Percentiles rank a stretch among this genome's conserved stretches.
Evolutionary conservation across 768 basidiomycete species (phyloP).

Genomic region (Naganishia vishniacii): DNA sequence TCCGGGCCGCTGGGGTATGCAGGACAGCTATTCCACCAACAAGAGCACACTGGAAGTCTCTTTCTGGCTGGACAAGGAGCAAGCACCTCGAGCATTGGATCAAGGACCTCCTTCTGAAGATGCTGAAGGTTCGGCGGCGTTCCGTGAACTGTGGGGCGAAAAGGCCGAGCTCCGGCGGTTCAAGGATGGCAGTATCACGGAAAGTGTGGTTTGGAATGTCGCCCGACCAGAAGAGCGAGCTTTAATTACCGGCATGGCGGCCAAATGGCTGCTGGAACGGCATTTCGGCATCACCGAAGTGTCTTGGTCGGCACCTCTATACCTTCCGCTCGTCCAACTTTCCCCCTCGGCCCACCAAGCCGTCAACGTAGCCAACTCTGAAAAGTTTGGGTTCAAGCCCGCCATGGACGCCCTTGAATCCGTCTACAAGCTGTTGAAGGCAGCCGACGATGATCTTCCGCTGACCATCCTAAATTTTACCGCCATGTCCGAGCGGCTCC

Average conservation of each 20-base stretch:
- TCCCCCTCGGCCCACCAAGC: constrained; percentile 46
- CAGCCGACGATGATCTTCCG: constrained; percentile 64
- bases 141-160: constrained; percentile 82
- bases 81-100: constrained; percentile 81
- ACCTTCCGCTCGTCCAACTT: constrained; percentile 40
- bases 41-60: constrained; percentile 60
- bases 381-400: constrained; percentile 50
- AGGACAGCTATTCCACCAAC: constrained; percentile 48
- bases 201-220: constrained; percentile 96
- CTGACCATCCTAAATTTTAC: constrained; percentile 70
- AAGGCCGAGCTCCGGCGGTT: constrained; percentile 90
- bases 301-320: constrained; percentile 30
- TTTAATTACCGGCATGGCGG: constrained; percentile 68
- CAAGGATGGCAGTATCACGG: constrained; percentile 86
- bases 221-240: constrained; percentile 68
- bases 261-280: constrained; percentile 64
- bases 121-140: constrained; percentile 54
- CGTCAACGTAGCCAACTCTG: constrained; percentile 44
- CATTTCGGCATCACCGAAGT: constrained; percentile 64
- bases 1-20: constrained; percentile 22
- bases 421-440: constrained; percentile 69
- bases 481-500: constrained; percentile 65
- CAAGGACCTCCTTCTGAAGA: constrained; percentile 70
- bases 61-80: constrained; percentile 63
- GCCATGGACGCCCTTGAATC: constrained; percentile 73